Evolutionary conservation across 2,329 filamentous ascomycete genomes (phyloP), one percentile per base, ranked within the genome.

Genomic region (Clonostachys rosea): DNA sequence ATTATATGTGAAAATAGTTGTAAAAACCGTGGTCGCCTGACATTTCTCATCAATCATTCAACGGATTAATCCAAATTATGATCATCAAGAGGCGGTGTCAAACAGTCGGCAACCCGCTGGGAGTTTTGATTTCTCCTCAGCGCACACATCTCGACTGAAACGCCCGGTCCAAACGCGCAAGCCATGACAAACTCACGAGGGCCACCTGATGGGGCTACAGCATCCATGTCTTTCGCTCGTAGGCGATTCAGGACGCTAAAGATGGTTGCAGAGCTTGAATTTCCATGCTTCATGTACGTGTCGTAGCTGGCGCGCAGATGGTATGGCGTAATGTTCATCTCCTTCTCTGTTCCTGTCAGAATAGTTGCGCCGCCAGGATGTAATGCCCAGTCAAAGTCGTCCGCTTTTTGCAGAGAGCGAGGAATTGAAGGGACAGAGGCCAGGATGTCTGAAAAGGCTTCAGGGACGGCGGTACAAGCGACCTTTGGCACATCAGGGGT

Each of bases 331-430:
- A 88, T 74, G 6, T 65, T 60, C 69, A 89, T 72, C 1, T 69
- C 71, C 40, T 68, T 67, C 59, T 87, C 79, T 1, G 84, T 80
- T 1, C 83, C 82, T 0, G 80, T 74, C 3, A 89, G 67, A 40
- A 89, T 86, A 2, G 83, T 81, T 1, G 81, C 73, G 16, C 85
- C 85, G 5, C 85, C 85, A 0, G 85, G 85, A 54, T 89, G 85
- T 59, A 89, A 76, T 1, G 84, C 85, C 85, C 85, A 89, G 66
- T 89, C 85, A 53, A 86, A 87, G 49, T 85, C 78, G 0, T 69
- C 60, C 0, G 83, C 69, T 0, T 60, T 52, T n/a, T 61, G 57
- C 54, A 75, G 76, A 7, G 62, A 56, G 6, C 60, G 56, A 1
- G 78, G 75, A 4, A 81, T 61, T 2, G 64, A 52, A 2, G 69